Percentiles rank a stretch among this genome's conserved stretches.
phyloP scores from a whole-genome alignment of 164 flowering plant species.

The Kingdonia uniflora region DNA sequence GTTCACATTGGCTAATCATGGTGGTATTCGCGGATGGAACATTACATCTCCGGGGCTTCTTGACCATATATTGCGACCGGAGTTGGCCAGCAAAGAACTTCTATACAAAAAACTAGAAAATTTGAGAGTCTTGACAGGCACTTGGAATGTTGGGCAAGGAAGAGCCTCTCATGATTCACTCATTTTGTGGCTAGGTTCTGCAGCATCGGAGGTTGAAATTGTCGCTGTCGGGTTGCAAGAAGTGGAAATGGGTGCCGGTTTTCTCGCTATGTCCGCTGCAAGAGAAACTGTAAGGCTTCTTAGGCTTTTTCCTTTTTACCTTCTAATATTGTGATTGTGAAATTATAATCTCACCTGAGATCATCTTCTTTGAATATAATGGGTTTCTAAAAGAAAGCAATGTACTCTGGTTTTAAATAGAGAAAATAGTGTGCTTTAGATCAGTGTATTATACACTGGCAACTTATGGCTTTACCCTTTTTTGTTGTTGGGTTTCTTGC shows the following conservation, averaged over 20 bases:
- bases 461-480: no score
- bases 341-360: no score
- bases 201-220: slow-evolving; percentile 66
- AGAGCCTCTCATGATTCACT: slow-evolving; percentile 76
- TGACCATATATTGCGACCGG: slow-evolving; percentile 58
- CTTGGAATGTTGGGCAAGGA: slow-evolving; percentile 99
- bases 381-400: no score
- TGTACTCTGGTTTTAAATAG: no score
- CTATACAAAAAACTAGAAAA: slow-evolving; percentile 44
- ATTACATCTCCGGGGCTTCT: slow-evolving; percentile 73
- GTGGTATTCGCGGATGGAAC: slow-evolving; percentile 95
- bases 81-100: slow-evolving; percentile 48
- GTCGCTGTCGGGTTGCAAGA: slow-evolving; percentile 93
- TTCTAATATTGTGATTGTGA: no score
- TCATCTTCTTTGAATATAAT: no score
- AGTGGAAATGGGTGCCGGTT: slow-evolving; percentile 99
- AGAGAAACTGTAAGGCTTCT: slow-evolving; percentile 74
- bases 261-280: slow-evolving; percentile 97
- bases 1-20: slow-evolving; percentile 87
- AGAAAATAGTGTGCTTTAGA: no score
- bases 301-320: neutral
- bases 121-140: slow-evolving; percentile 61
- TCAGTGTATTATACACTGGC: no score
- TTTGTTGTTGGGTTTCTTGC: no score
- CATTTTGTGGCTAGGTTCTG: slow-evolving; percentile 80